Base-by-base conservation (phyloP, 2,329 filamentous ascomycete species). In the Cercospora beticola region DNA sequence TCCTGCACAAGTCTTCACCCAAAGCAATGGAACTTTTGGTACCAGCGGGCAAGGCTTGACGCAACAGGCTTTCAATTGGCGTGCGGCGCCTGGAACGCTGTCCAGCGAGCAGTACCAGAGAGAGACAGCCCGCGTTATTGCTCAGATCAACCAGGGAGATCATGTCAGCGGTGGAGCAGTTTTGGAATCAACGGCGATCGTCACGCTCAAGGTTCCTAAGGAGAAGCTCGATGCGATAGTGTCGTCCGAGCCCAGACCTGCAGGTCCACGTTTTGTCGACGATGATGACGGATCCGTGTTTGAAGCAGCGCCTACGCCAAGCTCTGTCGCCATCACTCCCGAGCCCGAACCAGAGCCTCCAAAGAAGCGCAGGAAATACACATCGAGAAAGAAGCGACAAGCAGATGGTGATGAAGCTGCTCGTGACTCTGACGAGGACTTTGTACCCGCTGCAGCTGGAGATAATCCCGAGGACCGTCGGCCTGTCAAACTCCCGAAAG, bases 21-120 rank as follows among this genome's bases (percentile, higher is more conserved):
- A 57, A 10, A 67, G 36, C 46, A 67, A 62, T 62, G 69, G 69
- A n/a, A 71, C 69, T 1, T 69, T 71, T 57, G 62, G 46, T 8
- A 71, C 69, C 28, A 59, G 52, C 28, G 67, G 60, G 16, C 26
- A 56, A 21, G 36, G 61, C 30, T 31, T 58, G 18, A 31, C 58
- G 31, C 57, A 43, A 16, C 62, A 65, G 43, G 36, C 57, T 26
- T 36, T 58, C 12, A 18, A 65, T 49, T 30, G 52, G 31, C 62
- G 54, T 21, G 52, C 52, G 10, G 62, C 52, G 10, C 31, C 54
- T 49, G 62, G 62, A 21, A 58, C 62, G 5, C 52, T 65, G 31
- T 58, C 62, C 14, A 28, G 52, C 26, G 62, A 65, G 54, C 49
- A 65, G 26, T 65, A 65, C 36, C 62, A 65, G 33, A 28, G 23